These are phyloP conservation scores for Kwoniella newhampshirensis DNA, from an alignment of 768 basidiomycete genomes.

Conservation along the genomic window DNA sequence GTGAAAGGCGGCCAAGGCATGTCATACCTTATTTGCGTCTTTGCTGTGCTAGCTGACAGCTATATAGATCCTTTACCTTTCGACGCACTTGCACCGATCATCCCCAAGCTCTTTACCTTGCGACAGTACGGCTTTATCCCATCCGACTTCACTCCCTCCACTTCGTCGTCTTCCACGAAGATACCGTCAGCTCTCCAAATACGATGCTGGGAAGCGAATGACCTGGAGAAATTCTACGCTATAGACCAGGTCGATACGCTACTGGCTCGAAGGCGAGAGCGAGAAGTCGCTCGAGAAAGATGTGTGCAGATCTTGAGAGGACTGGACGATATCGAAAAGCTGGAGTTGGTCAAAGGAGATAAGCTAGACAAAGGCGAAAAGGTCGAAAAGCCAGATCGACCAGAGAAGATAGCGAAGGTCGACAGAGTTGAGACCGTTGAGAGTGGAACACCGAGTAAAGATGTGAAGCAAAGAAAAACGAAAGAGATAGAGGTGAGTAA, in stretches of 20 bases:
- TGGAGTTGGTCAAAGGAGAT: conserved; percentile 40
- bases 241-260: conserved; percentile 18
- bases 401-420: conserved; percentile 7
- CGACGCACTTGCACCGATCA: conserved; percentile 20
- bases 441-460: too few species aligned
- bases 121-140: conserved; percentile 36
- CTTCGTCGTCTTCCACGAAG: conserved; percentile 17
- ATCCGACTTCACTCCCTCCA: conserved; percentile 30
- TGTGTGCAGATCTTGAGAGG: conserved; percentile 30
- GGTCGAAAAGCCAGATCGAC: conserved; percentile 6
- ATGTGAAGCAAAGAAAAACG: background rate
- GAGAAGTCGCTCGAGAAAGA: conserved; percentile 26
- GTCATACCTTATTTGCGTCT: background rate
- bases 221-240: conserved; percentile 25
- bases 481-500: conserved; percentile 9
- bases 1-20: conserved; percentile 19
- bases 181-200: conserved; percentile 40
- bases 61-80: conserved; percentile 24
- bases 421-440: background rate
- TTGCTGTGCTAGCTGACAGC: conserved; percentile 6
- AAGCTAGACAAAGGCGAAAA: conserved; percentile 24
- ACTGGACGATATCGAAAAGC: conserved; percentile 38
- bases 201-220: conserved; percentile 39
- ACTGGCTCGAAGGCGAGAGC: conserved; percentile 13
- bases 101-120: conserved; percentile 33